A percentile compares a stretch with the other conserved stretches of the same genome.
These are phyloP conservation scores for Trypanosomatidae sp. DNA, from an alignment of 208 protist genomes.

Conservation along the genomic window DNA sequence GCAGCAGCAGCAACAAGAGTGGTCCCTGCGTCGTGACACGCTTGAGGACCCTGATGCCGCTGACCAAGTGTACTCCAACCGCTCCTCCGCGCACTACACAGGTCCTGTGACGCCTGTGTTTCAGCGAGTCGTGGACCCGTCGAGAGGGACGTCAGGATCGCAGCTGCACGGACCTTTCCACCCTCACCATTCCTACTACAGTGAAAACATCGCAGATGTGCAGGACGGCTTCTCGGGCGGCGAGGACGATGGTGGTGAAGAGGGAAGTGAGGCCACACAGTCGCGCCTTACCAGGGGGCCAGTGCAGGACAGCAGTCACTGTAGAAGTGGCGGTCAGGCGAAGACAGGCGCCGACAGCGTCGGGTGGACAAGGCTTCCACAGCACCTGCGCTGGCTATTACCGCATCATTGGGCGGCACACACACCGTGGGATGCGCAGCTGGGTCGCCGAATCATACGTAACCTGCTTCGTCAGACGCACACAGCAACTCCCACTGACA, in stretches of 20 bases:
- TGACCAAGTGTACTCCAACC: conserved; percentile 12
- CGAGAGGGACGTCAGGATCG: conserved; percentile 6
- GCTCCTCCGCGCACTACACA: conserved; percentile 18
- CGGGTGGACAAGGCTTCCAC: conserved; percentile 10
- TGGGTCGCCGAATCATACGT: conserved; percentile 26
- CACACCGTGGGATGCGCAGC: conserved; percentile 33
- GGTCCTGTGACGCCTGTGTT: conserved; percentile 26
- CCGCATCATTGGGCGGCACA: conserved; percentile 23
- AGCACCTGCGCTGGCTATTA: conserved; percentile 30
- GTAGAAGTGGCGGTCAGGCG: background rate
- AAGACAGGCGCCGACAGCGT: background rate
- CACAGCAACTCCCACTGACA: conserved; percentile 1
- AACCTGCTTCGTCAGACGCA: conserved; percentile 17
- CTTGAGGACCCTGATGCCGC: background rate
- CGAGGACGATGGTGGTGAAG: background rate
- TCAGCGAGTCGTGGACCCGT: conserved; percentile 18
- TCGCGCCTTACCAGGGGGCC: background rate
- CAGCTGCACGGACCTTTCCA: background rate
- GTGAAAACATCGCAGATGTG: background rate
- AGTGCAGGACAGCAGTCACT: conserved; percentile 1
- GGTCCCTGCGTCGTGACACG: background rate
- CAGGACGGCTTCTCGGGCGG: background rate
- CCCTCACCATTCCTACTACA: background rate
- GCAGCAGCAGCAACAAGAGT: conserved; percentile 3
- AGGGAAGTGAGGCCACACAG: background rate